These are phyloP conservation scores for Gnomoniopsis sp. DNA, from an alignment of 2,329 filamentous ascomycete genomes.

Conservation along the genomic window DNA sequence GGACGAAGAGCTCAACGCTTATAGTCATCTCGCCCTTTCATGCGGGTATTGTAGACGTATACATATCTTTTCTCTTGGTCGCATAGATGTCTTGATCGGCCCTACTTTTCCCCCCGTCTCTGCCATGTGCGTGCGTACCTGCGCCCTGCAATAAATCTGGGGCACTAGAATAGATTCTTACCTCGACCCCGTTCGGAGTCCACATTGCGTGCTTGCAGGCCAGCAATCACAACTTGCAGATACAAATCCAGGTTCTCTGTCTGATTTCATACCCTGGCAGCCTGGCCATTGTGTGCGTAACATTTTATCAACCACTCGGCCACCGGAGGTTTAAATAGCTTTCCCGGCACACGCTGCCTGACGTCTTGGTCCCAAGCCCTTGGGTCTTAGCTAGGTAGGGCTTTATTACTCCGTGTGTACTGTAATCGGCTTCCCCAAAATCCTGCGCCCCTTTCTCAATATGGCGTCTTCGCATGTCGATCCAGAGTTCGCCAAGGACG, in stretches of 20 bases:
- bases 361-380: neutral
- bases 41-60: too few relatives aligned
- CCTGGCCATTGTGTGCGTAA: too few relatives aligned
- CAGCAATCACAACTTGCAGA: constrained; percentile 4
- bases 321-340: neutral
- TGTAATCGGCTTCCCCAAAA: neutral
- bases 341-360: neutral
- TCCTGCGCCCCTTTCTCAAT: neutral
- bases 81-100: neutral
- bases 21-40: too few relatives aligned
- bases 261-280: neutral
- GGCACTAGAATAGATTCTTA: neutral
- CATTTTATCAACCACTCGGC: neutral
- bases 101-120: neutral
- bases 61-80: neutral
- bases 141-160: neutral
- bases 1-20: too few relatives aligned
- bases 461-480: constrained; percentile 8
- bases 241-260: neutral
- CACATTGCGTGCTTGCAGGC: constrained; percentile 17
- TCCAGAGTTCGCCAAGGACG: constrained; percentile 7
- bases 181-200: neutral
- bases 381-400: neutral
- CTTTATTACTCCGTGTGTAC: neutral
- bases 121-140: neutral